Conservation (phyloP, 805 yeast genomes). For the Wickerhamomyces alni region DNA sequence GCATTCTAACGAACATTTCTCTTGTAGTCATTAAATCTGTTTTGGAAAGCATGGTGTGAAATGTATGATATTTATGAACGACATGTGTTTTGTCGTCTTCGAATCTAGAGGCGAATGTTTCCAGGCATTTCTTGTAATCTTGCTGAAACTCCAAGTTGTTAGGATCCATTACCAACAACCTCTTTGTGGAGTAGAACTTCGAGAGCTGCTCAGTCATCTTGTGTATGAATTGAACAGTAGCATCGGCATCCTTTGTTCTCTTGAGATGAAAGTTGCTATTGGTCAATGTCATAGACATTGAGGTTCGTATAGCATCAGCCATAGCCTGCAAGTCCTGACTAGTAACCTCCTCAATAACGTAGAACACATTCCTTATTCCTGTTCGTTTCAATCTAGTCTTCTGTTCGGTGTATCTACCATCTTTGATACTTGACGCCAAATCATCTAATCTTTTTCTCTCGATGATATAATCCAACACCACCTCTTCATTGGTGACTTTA, state of each 20-base stretch:
- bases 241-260: conserved; percentile 66
- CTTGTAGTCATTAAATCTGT: conserved; percentile 62
- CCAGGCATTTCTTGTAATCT: conserved; percentile 39
- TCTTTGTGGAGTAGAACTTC: conserved; percentile 30
- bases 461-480: conserved; percentile 73
- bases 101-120: conserved; percentile 39
- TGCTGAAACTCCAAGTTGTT: conserved; percentile 41
- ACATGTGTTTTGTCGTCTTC: conserved; percentile 29
- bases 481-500: conserved; percentile 48
- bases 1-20: conserved; percentile 69
- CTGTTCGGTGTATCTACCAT: conserved; percentile 87
- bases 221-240: conserved; percentile 57
- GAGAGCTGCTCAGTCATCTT: conserved; percentile 41
- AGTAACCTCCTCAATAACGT: conserved; percentile 73
- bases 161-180: conserved; percentile 47
- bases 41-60: conserved; percentile 66
- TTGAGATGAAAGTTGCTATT: conserved; percentile 62
- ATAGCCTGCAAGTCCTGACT: conserved; percentile 37
- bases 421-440: conserved; percentile 72
- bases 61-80: conserved; percentile 45
- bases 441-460: conserved; percentile 91
- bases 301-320: conserved; percentile 67
- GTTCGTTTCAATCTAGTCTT: conserved; percentile 68
- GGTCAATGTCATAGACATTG: conserved; percentile 64
- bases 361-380: conserved; percentile 61